A percentile compares a stretch with the other conserved stretches of the same genome.
These are phyloP conservation scores for Ustilago lituana DNA, from an alignment of 1,284 basidiomycete genomes.

Conservation along the genomic window DNA sequence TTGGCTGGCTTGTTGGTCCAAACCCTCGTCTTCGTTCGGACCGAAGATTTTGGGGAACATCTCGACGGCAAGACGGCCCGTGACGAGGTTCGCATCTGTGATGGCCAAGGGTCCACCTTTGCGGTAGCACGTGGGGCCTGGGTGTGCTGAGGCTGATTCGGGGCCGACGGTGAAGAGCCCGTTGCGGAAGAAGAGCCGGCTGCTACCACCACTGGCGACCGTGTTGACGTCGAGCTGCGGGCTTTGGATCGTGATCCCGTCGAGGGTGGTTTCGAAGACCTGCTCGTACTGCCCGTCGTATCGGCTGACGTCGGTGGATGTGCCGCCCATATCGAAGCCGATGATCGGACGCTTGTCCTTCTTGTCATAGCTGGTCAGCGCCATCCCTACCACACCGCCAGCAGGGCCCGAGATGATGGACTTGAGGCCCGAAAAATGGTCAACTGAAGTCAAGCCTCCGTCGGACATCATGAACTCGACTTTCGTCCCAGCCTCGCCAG, in stretches of 20 bases:
- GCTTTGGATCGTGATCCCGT: conserved; percentile 86
- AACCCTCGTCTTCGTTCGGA: conserved; percentile 80
- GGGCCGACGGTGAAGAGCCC: conserved; percentile 65
- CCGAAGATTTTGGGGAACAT: conserved; percentile 87
- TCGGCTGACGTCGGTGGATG: conserved; percentile 84
- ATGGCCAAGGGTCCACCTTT: conserved; percentile 66
- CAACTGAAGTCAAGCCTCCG: conserved; percentile 84
- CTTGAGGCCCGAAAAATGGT: conserved; percentile 86
- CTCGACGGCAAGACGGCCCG: conserved; percentile 61
- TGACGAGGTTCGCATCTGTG: conserved; percentile 66
- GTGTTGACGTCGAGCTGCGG: conserved; percentile 73
- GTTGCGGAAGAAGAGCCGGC: conserved; percentile 64
- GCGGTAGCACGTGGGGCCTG: conserved; percentile 64
- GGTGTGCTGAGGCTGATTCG: conserved; percentile 64
- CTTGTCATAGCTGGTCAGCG: conserved; percentile 82
- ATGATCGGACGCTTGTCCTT: conserved; percentile 77
- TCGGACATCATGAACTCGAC: conserved; percentile 67
- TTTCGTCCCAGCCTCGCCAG: conserved; percentile 66
- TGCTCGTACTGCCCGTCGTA: conserved; percentile 86
- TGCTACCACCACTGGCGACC: conserved; percentile 63
- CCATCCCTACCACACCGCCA: conserved; percentile 87
- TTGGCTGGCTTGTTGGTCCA: conserved; percentile 74
- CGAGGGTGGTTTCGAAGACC: conserved; percentile 89
- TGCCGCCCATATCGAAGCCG: conserved; percentile 74
- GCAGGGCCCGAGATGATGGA: conserved; percentile 87